Conservation (phyloP, 179 eudicot species). For the Patellifolia procumbens region DNA sequence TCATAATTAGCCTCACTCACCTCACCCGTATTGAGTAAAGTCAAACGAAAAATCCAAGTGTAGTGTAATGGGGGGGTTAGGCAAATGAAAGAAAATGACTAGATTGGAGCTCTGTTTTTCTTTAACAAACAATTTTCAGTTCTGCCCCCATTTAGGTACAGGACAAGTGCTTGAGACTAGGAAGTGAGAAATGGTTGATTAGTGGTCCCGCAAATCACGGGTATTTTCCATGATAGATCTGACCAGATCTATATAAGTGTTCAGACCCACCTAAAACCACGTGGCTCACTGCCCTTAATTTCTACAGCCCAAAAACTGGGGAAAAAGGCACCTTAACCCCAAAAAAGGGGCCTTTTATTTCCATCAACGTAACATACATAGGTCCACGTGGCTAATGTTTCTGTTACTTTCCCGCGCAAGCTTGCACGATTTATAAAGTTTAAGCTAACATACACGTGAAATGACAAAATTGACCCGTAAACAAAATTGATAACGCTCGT, state of each 20-base stretch:
- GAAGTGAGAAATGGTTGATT: constrained; percentile 15
- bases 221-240: constrained; percentile 8
- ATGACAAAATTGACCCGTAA: neutral
- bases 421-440: neutral
- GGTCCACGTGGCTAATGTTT: constrained; percentile 23
- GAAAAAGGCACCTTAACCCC: neutral
- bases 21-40: constrained; percentile 1
- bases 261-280: constrained; percentile 14
- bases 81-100: constrained; percentile 13
- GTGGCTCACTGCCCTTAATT: constrained; percentile 19
- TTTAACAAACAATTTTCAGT: neutral
- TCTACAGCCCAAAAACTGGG: constrained; percentile 18
- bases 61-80: neutral
- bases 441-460: constrained; percentile 10
- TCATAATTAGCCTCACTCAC: neutral
- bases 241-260: constrained; percentile 22
- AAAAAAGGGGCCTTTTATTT: neutral
- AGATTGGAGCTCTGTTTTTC: neutral
- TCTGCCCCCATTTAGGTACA: constrained; percentile 15
- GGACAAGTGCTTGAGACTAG: constrained; percentile 2
- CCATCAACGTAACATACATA: neutral
- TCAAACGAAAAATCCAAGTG: neutral
- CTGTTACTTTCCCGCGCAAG: constrained; percentile 23
- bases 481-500: neutral
- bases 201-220: constrained; percentile 34